phyloP scores from a whole-genome alignment of 305 asterid genomes.

The Fraxinus sp. region DNA sequence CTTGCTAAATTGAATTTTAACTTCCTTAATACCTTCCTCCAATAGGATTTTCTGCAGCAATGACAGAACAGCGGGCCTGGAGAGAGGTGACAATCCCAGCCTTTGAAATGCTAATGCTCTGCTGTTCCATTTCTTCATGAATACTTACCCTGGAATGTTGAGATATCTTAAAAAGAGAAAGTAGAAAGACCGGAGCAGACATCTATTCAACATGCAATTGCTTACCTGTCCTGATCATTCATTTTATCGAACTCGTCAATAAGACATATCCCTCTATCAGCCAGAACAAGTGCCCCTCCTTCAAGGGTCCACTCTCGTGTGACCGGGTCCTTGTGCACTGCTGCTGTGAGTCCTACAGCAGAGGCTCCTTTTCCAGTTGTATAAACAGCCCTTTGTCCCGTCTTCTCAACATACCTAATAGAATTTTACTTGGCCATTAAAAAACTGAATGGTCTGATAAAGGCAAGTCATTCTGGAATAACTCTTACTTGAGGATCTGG shows the following conservation, averaged over 20 bases:
- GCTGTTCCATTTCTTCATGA: constrained; percentile 99
- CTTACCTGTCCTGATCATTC: constrained; percentile 95
- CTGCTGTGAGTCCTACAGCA: constrained; percentile 94
- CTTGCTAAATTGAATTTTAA: constrained; percentile 29
- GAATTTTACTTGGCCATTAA: constrained; percentile 12
- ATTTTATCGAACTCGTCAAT: constrained; percentile 97
- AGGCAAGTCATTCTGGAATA: constrained; percentile 9
- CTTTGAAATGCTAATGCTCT: constrained; percentile 95
- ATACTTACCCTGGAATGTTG: constrained; percentile 79
- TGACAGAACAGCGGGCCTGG: constrained; percentile 95
- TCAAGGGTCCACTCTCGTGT: constrained; percentile 97
- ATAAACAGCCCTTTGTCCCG: constrained; percentile 94
- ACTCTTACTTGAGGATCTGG: background rate
- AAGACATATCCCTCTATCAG: constrained; percentile 98
- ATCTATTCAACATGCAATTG: constrained; percentile 15
- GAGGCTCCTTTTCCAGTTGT: constrained; percentile 99
- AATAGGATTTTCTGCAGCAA: constrained; percentile 96
- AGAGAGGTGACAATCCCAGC: constrained; percentile 97
- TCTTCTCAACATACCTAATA: constrained; percentile 85
- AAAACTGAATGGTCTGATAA: constrained; percentile 1
- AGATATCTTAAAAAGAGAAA: constrained; percentile 20
- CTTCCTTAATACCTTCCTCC: constrained; percentile 76
- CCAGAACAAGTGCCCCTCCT: constrained; percentile 99
- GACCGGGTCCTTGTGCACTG: constrained; percentile 97
- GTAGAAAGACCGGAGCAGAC: constrained; percentile 12